These are phyloP conservation scores for Ottelia alismoides DNA, from an alignment of 106 monocot genomes.

Conservation along the genomic window DNA sequence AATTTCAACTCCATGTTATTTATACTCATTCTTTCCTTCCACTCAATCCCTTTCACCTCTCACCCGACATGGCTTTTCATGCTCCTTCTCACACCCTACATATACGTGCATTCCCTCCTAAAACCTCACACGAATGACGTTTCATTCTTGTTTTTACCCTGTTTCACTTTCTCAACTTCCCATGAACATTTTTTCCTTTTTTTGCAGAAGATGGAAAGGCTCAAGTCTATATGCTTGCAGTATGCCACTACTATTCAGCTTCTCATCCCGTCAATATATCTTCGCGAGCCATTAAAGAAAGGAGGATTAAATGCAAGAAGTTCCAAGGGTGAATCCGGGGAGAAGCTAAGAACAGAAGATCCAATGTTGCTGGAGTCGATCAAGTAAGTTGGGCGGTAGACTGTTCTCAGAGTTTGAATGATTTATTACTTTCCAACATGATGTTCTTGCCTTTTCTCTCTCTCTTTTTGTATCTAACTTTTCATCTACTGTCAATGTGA, in stretches of 20 bases:
- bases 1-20: no score
- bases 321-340: constrained; percentile 10
- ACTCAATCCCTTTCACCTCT: no score
- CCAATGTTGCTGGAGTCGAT: constrained; percentile 45
- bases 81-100: no score
- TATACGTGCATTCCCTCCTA: no score
- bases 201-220: constrained; percentile 92
- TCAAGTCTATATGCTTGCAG: constrained; percentile 82
- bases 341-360: constrained; percentile 28
- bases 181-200: background rate
- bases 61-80: no score
- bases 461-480: background rate
- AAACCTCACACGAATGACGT: no score
- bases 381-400: constrained; percentile 50
- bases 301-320: constrained; percentile 25
- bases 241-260: constrained; percentile 76
- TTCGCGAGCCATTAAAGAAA: constrained; percentile 18
- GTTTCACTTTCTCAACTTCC: no score
- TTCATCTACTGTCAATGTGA: background rate
- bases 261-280: constrained; percentile 58
- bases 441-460: no score
- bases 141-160: no score
- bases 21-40: no score
- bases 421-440: no score
- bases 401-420: no score